Conservation (phyloP, 2,329 filamentous ascomycete genomes). For the Lachnellula occidentalis region DNA sequence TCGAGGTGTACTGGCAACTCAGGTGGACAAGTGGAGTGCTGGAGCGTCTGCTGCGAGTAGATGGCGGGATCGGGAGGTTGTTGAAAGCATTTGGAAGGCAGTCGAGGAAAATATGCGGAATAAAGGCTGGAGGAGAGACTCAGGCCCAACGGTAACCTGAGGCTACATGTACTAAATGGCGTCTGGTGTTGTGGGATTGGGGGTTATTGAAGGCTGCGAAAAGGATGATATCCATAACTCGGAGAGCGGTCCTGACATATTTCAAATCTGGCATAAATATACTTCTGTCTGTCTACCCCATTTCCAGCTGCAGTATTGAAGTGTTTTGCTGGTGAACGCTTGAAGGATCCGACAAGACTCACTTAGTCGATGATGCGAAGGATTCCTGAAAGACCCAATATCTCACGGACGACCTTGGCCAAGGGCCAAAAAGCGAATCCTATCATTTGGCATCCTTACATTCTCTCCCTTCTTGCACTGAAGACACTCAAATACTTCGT, state of each 20-base stretch:
- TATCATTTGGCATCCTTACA: not conserved
- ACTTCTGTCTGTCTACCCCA: not conserved
- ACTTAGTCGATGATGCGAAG: not conserved
- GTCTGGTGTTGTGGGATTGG: constrained; percentile 8
- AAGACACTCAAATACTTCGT: too few relatives aligned
- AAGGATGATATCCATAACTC: not conserved
- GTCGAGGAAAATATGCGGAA: constrained; percentile 84
- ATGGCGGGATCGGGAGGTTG: constrained; percentile 88
- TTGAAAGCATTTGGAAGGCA: constrained; percentile 85
- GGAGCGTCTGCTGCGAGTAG: constrained; percentile 39
- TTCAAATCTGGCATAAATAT: not conserved
- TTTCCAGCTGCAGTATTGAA: not conserved
- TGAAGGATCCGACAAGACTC: too few relatives aligned
- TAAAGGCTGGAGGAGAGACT: constrained; percentile 76
- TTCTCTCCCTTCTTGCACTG: too few relatives aligned
- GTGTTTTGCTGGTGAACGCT: too few relatives aligned
- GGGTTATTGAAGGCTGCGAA: not conserved
- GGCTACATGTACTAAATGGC: constrained; percentile 1
- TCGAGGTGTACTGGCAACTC: constrained; percentile 70
- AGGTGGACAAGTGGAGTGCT: constrained; percentile 78
- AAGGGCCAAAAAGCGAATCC: not conserved
- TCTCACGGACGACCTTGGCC: not conserved
- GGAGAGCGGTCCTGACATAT: not conserved
- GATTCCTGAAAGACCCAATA: too few relatives aligned
- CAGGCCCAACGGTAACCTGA: constrained; percentile 42